Conservation (phyloP, 192 early-diverging fungal genomes). For the Phycomyces nitens region DNA sequence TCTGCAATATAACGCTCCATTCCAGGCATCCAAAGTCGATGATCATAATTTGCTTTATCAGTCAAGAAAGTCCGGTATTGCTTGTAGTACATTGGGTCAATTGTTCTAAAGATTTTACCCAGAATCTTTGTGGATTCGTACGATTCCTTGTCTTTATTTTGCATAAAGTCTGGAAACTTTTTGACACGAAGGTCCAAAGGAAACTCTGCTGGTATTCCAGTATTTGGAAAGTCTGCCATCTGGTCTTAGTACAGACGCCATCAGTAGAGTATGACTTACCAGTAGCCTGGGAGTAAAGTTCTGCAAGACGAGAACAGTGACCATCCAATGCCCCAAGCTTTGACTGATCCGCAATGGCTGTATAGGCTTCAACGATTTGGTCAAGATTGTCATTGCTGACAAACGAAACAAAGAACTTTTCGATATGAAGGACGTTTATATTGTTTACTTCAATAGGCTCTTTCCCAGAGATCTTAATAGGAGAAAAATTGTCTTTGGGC, state of each 20-base stretch:
- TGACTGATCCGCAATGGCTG: constrained; percentile 49
- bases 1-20: constrained; percentile 46
- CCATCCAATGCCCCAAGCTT: constrained; percentile 40
- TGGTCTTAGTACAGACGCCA: no score
- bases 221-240: constrained; percentile 57
- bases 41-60: constrained; percentile 18
- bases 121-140: constrained; percentile 46
- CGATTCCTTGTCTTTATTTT: constrained; percentile 39
- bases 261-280: background rate
- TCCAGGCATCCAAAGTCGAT: constrained; percentile 39
- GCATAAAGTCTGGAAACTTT: constrained; percentile 65
- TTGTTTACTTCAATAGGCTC: constrained; percentile 16
- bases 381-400: constrained; percentile 55
- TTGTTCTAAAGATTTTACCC: constrained; percentile 45
- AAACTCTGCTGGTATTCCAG: constrained; percentile 45
- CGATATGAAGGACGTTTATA: constrained; percentile 42
- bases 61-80: constrained; percentile 8
- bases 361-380: constrained; percentile 54
- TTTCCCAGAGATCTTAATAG: constrained; percentile 39
- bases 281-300: constrained; percentile 59
- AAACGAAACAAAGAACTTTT: constrained; percentile 56
- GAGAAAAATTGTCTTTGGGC: constrained; percentile 20
- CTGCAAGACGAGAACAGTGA: constrained; percentile 50
- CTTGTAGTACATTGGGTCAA: constrained; percentile 12
- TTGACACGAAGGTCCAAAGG: constrained; percentile 30